These are phyloP conservation scores for Umbelopsis sp. DNA, from an alignment of 192 early-diverging fungal species.

Conservation along the genomic window DNA sequence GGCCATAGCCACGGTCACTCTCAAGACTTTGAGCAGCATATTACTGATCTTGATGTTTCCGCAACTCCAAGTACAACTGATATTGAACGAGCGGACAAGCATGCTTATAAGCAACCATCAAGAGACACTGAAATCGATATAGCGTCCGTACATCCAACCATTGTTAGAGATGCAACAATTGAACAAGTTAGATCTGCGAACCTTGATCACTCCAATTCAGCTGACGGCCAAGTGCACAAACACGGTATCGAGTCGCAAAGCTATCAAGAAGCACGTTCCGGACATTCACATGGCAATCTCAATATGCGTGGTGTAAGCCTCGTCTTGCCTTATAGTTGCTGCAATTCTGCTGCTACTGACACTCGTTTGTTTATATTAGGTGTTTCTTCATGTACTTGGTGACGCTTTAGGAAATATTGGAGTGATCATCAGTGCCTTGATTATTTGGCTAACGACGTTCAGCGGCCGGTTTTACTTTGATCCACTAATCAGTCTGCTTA, in stretches of 20 bases:
- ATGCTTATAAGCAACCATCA: not conserved
- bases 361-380: constrained; percentile 13
- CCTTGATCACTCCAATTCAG: not conserved
- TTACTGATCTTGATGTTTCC: not conserved
- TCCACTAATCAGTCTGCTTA: constrained; percentile 65
- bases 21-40: constrained; percentile 28
- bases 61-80: not conserved
- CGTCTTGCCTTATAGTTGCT: not conserved
- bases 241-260: constrained; percentile 53
- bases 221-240: constrained; percentile 32
- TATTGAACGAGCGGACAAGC: not conserved
- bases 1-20: constrained; percentile 40
- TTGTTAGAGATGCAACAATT: not conserved
- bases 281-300: constrained; percentile 47
- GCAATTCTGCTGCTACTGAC: not conserved
- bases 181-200: not conserved
- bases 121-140: not conserved
- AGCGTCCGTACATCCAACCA: not conserved
- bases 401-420: constrained; percentile 88
- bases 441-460: constrained; percentile 72
- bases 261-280: constrained; percentile 25
- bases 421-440: constrained; percentile 78
- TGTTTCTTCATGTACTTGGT: constrained; percentile 91
- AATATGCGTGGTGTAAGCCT: constrained; percentile 56
- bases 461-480: constrained; percentile 84